Percentiles rank a stretch among this genome's conserved stretches.
Conservation (phyloP, 2,329 filamentous ascomycete genomes). For the Ceratocystis cubensis region DNA sequence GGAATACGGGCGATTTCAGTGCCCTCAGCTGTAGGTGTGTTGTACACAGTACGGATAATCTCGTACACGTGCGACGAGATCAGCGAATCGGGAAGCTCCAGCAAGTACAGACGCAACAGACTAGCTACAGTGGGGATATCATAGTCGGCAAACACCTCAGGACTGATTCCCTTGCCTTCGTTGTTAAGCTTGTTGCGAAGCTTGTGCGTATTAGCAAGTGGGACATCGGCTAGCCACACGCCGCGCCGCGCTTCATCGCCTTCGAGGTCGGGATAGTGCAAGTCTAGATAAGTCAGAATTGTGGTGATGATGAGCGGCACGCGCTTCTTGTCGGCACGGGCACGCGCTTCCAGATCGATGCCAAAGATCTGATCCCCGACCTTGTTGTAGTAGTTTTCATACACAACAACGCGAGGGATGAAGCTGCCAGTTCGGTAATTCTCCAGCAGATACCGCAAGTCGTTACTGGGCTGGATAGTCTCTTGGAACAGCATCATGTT, state of each 20-base stretch:
- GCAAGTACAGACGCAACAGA: conserved; percentile 81
- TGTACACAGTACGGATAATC: conserved; percentile 95
- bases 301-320: conserved; percentile 87
- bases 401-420: conserved; percentile 76
- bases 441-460: conserved; percentile 86
- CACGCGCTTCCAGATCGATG: conserved; percentile 90
- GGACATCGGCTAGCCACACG: conserved; percentile 91
- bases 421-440: conserved; percentile 95
- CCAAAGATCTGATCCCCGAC: conserved; percentile 97
- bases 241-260: conserved; percentile 84
- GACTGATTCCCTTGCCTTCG: conserved; percentile 66
- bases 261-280: conserved; percentile 93
- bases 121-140: conserved; percentile 91
- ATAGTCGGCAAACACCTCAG: conserved; percentile 70
- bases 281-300: conserved; percentile 86
- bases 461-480: conserved; percentile 85
- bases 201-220: conserved; percentile 70
- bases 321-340: conserved; percentile 85
- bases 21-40: conserved; percentile 62
- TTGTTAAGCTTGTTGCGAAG: conserved; percentile 80
- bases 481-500: conserved; percentile 99
- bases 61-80: conserved; percentile 98
- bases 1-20: conserved; percentile 70
- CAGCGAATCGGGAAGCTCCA: conserved; percentile 94
- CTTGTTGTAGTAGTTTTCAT: conserved; percentile 98